A percentile compares a stretch with the other conserved stretches of the same genome.
These are phyloP conservation scores for Macadamia tetraphylla DNA, from an alignment of 164 flowering plant genomes.

Conservation along the genomic window DNA sequence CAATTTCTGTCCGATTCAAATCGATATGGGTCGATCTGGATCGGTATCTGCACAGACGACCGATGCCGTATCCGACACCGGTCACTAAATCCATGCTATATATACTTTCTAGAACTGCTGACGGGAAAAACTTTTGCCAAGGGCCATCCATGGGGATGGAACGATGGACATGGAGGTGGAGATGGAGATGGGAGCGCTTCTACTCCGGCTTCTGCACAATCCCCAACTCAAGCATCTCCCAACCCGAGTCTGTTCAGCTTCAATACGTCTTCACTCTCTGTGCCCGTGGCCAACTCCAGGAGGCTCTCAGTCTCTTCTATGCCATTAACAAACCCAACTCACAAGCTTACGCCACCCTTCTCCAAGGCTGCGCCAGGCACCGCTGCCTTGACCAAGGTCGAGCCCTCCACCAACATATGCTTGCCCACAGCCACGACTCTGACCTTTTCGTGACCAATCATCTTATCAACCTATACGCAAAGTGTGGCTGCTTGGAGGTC, in stretches of 20 bases:
- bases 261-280: slow-evolving; percentile 22
- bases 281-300: slow-evolving; percentile 24
- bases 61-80: too few relatives aligned
- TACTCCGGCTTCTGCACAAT: neutral
- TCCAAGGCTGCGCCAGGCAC: slow-evolving; percentile 42
- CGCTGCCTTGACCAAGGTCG: slow-evolving; percentile 32
- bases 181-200: neutral
- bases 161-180: neutral
- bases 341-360: slow-evolving; percentile 38
- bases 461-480: slow-evolving; percentile 53
- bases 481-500: slow-evolving; percentile 37
- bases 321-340: slow-evolving; percentile 11
- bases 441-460: slow-evolving; percentile 46
- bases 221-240: neutral
- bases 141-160: slow-evolving; percentile 23
- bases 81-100: too few relatives aligned
- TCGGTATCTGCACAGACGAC: too few relatives aligned
- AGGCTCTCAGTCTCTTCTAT: slow-evolving; percentile 41
- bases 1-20: too few relatives aligned
- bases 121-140: too few relatives aligned
- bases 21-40: too few relatives aligned
- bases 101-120: too few relatives aligned
- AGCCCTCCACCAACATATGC: slow-evolving; percentile 40
- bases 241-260: slow-evolving; percentile 1
- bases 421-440: slow-evolving; percentile 15